phyloP scores from a whole-genome alignment of 805 yeast genomes.

The Saccharomycopsis synnaedendra region DNA sequence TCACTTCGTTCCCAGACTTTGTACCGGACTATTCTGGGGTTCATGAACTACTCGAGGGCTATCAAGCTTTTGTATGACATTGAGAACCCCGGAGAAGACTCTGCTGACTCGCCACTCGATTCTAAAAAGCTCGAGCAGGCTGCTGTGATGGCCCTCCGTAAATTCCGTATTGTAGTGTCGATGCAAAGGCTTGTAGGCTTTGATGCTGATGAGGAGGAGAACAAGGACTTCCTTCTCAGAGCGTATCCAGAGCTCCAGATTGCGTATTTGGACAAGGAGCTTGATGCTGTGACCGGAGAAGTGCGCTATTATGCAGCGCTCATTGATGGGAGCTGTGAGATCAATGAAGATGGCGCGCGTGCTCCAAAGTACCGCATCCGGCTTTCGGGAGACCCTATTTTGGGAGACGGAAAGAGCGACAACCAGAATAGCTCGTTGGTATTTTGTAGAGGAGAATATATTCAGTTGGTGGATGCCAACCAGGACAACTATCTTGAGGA shows the following conservation, averaged over 20 bases:
- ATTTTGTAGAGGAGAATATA: slow-evolving; percentile 70
- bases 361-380: slow-evolving; percentile 52
- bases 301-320: slow-evolving; percentile 43
- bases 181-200: slow-evolving; percentile 51
- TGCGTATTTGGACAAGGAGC: slow-evolving; percentile 47
- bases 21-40: slow-evolving; percentile 64
- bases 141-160: slow-evolving; percentile 44
- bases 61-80: slow-evolving; percentile 50
- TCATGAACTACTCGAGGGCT: slow-evolving; percentile 59
- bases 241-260: slow-evolving; percentile 61
- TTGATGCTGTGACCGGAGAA: slow-evolving; percentile 18
- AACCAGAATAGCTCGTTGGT: slow-evolving; percentile 70
- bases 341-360: slow-evolving; percentile 45
- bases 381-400: slow-evolving; percentile 69
- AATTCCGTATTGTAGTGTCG: slow-evolving; percentile 53
- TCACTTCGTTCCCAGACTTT: slow-evolving; percentile 64
- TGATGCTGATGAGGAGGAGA: slow-evolving; percentile 44
- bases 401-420: slow-evolving; percentile 81
- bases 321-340: slow-evolving; percentile 61
- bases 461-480: slow-evolving; percentile 74
- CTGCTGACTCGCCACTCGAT: neutral
- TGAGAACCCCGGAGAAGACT: slow-evolving; percentile 36
- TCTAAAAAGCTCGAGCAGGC: slow-evolving; percentile 21
- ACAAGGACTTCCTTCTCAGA: slow-evolving; percentile 45
- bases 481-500: slow-evolving; percentile 79